These are phyloP conservation scores for Colletotrichum nymphaeae DNA, from an alignment of 2,329 filamentous ascomycete genomes.

Conservation along the genomic window DNA sequence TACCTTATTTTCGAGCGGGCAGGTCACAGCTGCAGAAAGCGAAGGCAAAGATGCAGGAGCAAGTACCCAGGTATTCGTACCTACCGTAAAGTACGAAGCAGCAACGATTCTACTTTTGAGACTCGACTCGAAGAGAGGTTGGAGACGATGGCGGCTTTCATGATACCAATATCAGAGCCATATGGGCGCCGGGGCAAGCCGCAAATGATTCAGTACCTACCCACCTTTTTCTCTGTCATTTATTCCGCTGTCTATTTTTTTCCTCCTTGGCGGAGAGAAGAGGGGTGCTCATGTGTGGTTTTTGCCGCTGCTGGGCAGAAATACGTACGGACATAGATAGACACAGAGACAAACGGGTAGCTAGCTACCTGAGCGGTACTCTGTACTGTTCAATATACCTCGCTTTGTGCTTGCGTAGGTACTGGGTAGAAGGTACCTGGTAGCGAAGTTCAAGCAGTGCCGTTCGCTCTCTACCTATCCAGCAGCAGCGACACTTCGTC, in stretches of 20 bases:
- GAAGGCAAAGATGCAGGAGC: neutral
- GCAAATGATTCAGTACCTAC: neutral
- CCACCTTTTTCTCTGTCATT: neutral
- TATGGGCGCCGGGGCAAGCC: neutral
- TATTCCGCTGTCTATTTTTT: neutral
- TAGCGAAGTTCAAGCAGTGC: neutral
- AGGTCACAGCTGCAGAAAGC: neutral
- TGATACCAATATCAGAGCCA: neutral
- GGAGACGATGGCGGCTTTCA: neutral
- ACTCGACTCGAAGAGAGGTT: neutral
- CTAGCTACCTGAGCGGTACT: neutral
- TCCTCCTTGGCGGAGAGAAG: neutral
- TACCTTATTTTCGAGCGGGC: conserved; percentile 11
- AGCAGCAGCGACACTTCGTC: neutral
- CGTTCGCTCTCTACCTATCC: neutral
- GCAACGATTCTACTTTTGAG: neutral
- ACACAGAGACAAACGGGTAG: neutral
- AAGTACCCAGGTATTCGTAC: neutral
- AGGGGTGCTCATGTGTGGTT: neutral
- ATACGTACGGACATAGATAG: neutral
- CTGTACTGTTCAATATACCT: no score
- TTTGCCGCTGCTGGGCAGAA: neutral
- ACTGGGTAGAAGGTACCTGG: neutral
- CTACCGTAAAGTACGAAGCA: neutral
- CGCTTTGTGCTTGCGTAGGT: no score